Evolutionary conservation across 345 rosid species (phyloP).

Genomic region (Ceriops tagal): DNA sequence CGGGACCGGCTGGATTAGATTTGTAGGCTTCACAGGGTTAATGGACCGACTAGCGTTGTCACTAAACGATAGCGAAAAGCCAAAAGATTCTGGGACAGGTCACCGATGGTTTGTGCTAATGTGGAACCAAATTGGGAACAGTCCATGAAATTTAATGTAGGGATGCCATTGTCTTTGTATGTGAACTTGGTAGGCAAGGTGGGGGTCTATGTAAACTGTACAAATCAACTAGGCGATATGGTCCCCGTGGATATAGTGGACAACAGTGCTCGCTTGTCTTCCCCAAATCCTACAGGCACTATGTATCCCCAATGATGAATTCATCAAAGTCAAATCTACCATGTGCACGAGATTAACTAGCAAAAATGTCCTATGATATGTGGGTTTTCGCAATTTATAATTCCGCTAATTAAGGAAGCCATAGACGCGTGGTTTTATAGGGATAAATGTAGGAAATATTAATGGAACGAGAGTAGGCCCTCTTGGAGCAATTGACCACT

Average conservation of each 20-base stretch:
- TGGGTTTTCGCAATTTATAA: background rate
- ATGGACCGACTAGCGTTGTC: conserved; percentile 8
- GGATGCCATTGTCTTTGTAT: conserved; percentile 7
- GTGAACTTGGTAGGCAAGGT: conserved; percentile 12
- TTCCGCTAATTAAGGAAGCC: background rate
- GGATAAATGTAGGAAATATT: too few relatives aligned
- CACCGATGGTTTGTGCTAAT: conserved; percentile 17
- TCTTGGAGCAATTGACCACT: too few relatives aligned
- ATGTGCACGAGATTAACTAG: too few relatives aligned
- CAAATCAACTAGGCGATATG: conserved; percentile 2
- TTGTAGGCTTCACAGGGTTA: conserved; percentile 12
- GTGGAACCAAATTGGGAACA: conserved; percentile 17
- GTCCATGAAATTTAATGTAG: conserved; percentile 1
- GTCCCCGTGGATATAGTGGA: conserved; percentile 9
- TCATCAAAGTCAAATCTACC: background rate
- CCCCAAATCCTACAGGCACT: background rate
- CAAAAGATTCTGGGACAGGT: conserved; percentile 7
- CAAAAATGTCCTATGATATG: background rate
- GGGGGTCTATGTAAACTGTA: conserved; percentile 21
- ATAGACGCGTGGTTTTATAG: too few relatives aligned
- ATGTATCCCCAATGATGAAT: background rate
- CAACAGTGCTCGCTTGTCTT: conserved; percentile 14
- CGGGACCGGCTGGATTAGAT: conserved; percentile 15
- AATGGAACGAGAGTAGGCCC: too few relatives aligned
- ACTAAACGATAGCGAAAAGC: background rate